Evolutionary conservation across 2,329 filamentous ascomycete genomes (phyloP), one percentile per base, ranked within the genome.

Genomic region (Pseudogymnoascus sp.): DNA sequence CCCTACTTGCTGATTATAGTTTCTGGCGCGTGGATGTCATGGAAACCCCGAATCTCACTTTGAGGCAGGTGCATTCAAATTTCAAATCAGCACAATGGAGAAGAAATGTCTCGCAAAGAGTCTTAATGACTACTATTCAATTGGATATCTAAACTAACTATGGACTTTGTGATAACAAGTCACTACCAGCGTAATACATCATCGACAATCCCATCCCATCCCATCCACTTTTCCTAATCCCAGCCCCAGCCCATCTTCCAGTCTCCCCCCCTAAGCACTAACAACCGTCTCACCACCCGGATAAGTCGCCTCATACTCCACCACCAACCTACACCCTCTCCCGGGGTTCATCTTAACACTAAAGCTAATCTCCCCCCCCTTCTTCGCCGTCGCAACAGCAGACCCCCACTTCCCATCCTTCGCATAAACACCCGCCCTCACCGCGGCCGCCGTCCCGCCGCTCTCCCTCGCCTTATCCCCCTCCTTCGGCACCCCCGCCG

Each of bases 281-380:
- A 72, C 61, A 57, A 77, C 75, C 6, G 65, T 69, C 63, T 84
- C 80, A 7, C 78, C 79, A 14, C 71, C 71, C 1, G 85, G 85
- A 66, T 82, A 75, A 20, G 77, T 77, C 15, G 85, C 79, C 63
- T 82, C 79, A 71, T 88, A 89, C 73, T 86, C 83, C 62, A 89
- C 68, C 22, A 73, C 73, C 63, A 89, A 71, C 71, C 80, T 80
- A 14, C 82, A 80, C 3, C 79, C 77, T 66, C 79, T 78, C 25
- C 84, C 83, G 0, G 82, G 77, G 63, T 84, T 80, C 58, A 88
- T 70, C 43, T 70, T 75, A 9, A 88, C 77, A 59, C 81, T 77
- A 83, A 84, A 88, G 60, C 71, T 71, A 4, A 88, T 70, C 71
- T 86, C 80, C 2, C 84, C 84, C 4, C 72, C 75, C 72, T 83